Base-by-base conservation (phyloP, 352 stramenopile species). In the Sclerospora graminicola region DNA sequence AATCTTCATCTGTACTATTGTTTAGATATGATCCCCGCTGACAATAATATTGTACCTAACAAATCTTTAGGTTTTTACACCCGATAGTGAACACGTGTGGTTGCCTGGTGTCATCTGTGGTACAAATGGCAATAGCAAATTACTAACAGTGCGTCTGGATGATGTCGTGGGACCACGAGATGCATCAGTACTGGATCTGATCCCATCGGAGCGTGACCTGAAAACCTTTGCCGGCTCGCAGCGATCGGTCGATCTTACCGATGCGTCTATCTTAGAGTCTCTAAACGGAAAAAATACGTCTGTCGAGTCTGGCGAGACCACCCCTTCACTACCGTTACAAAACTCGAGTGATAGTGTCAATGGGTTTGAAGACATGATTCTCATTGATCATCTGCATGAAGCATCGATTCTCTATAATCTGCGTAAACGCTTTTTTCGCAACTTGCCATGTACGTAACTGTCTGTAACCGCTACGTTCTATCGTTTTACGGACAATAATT, bases 301-400 rank as follows among this genome's bases (percentile, higher is more conserved):
- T 28, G 71, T 82, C 9, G 66, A 71, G 23, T 53, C 19, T 0
- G 41, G 20, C 13, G 51, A 66, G 30, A 44, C 42, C 34, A 59
- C 31, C 21, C 31, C 51, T 38, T 76, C 74, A 38, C 58, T 92
- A 26, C 80, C 78, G 10, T 41, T 89, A 21, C 77, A 89, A 54
- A 92, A 88, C 52, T 59, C 66, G 40, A 69, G 49, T 24, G 69
- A 86, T 38, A 54, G 54, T 23, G 49, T 60, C 0, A 71, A 63
- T 23, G 80, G 80, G 2, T 89, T 84, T 45, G 79, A 90, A 27
- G 81, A 93, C 51, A 90, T 93, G 81, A 89, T 93, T 56, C 78
- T 77, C 23, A 82, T 93, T 34, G 75, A 89, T 35, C 77, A 90
- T 51, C 57, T 93, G 48, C 79, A 90, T 45, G 81, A 93, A 41